Evolutionary conservation across 2,329 filamentous ascomycete genomes (phyloP).

Genomic region (Microcera coccophila): DNA sequence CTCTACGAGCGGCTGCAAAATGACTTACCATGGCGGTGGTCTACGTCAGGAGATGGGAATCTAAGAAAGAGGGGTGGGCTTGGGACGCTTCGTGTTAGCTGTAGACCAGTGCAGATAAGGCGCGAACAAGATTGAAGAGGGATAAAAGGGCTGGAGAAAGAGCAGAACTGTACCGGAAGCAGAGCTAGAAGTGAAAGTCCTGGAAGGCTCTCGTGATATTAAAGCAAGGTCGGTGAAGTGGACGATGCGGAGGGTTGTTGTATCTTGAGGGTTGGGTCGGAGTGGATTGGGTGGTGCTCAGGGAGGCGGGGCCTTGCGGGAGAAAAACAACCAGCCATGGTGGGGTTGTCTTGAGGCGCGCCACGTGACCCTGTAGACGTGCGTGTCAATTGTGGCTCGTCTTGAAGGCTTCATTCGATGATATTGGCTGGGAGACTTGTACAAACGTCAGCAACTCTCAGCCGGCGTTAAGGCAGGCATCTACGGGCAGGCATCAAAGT

Average conservation of each 20-base stretch:
- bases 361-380: slow-evolving; percentile 30
- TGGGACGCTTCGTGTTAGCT: slow-evolving; percentile 27
- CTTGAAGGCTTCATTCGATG: background rate
- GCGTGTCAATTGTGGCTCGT: slow-evolving; percentile 19
- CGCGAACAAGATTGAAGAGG: background rate
- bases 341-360: slow-evolving; percentile 33
- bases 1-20: slow-evolving; percentile 11
- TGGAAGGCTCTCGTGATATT: slow-evolving; percentile 22
- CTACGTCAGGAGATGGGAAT: slow-evolving; percentile 29
- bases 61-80: slow-evolving; percentile 25
- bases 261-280: slow-evolving; percentile 20
- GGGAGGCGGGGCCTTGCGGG: slow-evolving; percentile 28
- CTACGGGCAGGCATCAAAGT: background rate
- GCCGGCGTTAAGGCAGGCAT: background rate
- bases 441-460: slow-evolving; percentile 3
- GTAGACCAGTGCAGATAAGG: slow-evolving; percentile 7
- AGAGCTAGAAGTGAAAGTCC: slow-evolving; percentile 4
- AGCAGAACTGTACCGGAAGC: slow-evolving; percentile 15
- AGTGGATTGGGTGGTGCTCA: slow-evolving; percentile 23
- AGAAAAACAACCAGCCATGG: slow-evolving; percentile 32
- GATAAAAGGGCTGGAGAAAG: slow-evolving; percentile 1
- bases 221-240: slow-evolving; percentile 18
- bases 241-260: slow-evolving; percentile 17
- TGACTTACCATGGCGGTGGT: slow-evolving; percentile 41
- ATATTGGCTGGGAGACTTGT: background rate